Evolutionary conservation across 1,284 basidiomycete genomes (phyloP), one percentile per base, ranked within the genome.

Genomic region (Amylostereum chailletii): DNA sequence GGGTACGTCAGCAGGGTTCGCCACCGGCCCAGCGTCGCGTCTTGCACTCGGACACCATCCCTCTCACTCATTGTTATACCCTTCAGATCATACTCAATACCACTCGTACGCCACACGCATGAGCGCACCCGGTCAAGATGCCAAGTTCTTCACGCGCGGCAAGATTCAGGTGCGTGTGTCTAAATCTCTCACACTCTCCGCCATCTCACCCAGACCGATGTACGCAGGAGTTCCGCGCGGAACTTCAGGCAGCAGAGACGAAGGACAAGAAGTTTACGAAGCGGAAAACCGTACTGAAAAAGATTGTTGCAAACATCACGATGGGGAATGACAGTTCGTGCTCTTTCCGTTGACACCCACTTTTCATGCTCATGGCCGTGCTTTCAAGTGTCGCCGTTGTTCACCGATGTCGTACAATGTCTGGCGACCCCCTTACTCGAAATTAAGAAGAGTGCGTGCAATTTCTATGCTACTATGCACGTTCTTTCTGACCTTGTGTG

Each of bases 251-350:
- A 50, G 86, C 91, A 5, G 89, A 91, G 63, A 76, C 84, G 54
- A 93, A 93, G 69, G 94, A 97, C 76, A 97, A 96, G 77, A 94
- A 93, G 60, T 96, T 81, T 57, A 71, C 80, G 57, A 92, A 92
- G 69, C 80, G 91, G 58, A 95, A 93, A 77, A 91, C 79, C 0
- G 88, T 90, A 27, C 70, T 97, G 61, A 97, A 97, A 79, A 94
- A 94, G 75, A 87, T 97, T 57, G 91, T 95, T 26, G 90, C 92
- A 45, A 94, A 92, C 66, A 94, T 94, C 65, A 96, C 93, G 1
- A 94, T 94, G 85, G 93, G 93, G 51, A 94, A 93, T 62, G 92
- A 94, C 65, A 90, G 91, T 88, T 67, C 67, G 84, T 81, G 67
- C 56, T 62, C 59, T 58, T 53, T 57, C 50, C 48, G n/a, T 48